Percentiles rank a stretch among this genome's conserved stretches.
Evolutionary conservation across 148 eudicot species (phyloP).

Genomic region (Vaccinium myrtillus): DNA sequence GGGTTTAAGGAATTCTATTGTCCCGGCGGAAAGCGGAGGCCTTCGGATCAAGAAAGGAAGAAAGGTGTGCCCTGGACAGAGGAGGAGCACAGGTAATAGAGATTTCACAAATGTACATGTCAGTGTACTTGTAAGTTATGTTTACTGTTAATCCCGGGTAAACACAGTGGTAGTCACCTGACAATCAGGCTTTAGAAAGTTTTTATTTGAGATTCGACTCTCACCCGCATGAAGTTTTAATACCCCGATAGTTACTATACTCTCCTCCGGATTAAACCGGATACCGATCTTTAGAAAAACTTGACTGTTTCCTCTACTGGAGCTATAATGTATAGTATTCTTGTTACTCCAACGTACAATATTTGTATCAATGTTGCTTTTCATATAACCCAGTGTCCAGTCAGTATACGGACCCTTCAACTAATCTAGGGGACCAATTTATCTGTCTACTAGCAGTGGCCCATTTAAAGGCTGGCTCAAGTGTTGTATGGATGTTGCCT

Average conservation of each 20-base stretch:
- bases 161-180: background rate
- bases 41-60: conserved; percentile 49
- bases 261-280: background rate
- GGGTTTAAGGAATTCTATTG: conserved; percentile 35
- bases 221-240: background rate
- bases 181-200: too few species aligned
- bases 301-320: background rate
- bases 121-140: background rate
- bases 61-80: conserved; percentile 65
- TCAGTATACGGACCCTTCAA: too few species aligned
- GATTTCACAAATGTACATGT: background rate
- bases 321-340: background rate
- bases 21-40: conserved; percentile 31
- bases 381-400: too few species aligned
- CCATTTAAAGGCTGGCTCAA: too few species aligned
- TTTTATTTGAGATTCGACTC: background rate
- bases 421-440: too few species aligned
- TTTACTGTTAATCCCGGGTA: background rate
- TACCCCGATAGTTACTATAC: background rate
- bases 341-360: background rate
- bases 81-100: conserved; percentile 46
- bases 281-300: background rate
- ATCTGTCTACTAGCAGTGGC: too few species aligned
- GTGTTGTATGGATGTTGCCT: too few species aligned
- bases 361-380: background rate